These are phyloP conservation scores for Candida palmyrensis DNA, from an alignment of 805 yeast species.

Conservation along the genomic window DNA sequence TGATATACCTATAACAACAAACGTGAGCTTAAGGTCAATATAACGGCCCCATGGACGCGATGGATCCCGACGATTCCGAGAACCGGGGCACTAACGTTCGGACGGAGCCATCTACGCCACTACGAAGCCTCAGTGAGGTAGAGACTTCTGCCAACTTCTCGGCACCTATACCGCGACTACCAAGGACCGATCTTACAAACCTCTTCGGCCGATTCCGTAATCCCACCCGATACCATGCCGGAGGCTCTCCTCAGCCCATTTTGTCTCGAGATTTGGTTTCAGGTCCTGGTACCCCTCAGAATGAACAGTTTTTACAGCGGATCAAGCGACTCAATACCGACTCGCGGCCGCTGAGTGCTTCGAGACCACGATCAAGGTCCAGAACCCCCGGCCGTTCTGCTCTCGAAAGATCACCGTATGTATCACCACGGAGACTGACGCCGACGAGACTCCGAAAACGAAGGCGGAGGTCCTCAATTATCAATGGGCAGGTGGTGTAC, in stretches of 20 bases:
- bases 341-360: too few species aligned
- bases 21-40: too few species aligned
- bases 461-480: constrained; percentile 24
- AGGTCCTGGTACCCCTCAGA: too few species aligned
- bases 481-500: constrained; percentile 19
- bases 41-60: too few species aligned
- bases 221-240: background rate
- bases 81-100: background rate
- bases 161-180: constrained; percentile 4
- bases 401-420: constrained; percentile 1
- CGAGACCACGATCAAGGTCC: background rate
- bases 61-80: constrained; percentile 2
- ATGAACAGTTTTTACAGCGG: too few species aligned
- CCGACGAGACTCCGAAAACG: too few species aligned
- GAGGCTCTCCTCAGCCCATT: too few species aligned
- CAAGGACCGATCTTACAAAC: constrained; percentile 2
- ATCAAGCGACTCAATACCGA: too few species aligned
- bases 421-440: constrained; percentile 1
- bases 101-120: constrained; percentile 19
- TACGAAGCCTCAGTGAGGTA: constrained; percentile 3
- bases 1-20: background rate
- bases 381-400: constrained; percentile 1
- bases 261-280: too few species aligned
- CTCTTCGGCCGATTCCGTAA: constrained; percentile 1
- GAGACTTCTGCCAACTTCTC: constrained; percentile 5